Evolutionary conservation across 257 asterid species (phyloP).

Genomic region (Anisodus acutangulus): DNA sequence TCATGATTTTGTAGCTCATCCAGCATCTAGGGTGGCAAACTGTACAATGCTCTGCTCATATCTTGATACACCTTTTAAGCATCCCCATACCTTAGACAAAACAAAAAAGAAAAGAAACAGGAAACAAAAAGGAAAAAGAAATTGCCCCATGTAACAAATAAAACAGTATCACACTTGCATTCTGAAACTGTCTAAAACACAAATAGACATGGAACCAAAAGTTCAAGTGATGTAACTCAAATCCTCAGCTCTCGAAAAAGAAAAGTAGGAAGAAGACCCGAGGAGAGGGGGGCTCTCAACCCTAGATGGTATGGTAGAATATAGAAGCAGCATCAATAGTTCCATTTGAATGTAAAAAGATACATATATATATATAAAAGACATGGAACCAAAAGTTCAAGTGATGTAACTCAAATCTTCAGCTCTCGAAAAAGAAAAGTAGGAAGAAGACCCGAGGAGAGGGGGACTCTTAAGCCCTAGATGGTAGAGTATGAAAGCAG

Average conservation of each 20-base stretch:
- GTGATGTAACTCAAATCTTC: not conserved
- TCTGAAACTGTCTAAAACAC: not conserved
- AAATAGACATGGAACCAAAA: not conserved
- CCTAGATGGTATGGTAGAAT: not conserved
- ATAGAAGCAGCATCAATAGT: not conserved
- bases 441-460: not conserved
- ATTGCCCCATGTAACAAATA: conserved; percentile 2
- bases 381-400: not conserved
- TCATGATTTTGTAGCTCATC: conserved; percentile 11
- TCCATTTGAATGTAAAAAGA: not conserved
- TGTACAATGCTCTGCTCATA: not conserved
- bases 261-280: not conserved
- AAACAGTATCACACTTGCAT: conserved; percentile 4
- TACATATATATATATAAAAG: no score
- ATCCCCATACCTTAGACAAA: not conserved
- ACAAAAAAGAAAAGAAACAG: not conserved
- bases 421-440: not conserved
- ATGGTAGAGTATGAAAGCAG: not conserved
- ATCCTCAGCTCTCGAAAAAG: not conserved
- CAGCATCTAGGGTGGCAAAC: conserved; percentile 14
- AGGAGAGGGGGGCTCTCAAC: not conserved
- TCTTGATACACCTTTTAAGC: conserved; percentile 16
- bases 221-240: not conserved
- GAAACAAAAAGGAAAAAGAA: not conserved
- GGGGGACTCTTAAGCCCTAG: not conserved